Evolutionary conservation across 306 rosid species (phyloP), one percentile per base, ranked within the genome.

Genomic region (Mimosa bimucronata): DNA sequence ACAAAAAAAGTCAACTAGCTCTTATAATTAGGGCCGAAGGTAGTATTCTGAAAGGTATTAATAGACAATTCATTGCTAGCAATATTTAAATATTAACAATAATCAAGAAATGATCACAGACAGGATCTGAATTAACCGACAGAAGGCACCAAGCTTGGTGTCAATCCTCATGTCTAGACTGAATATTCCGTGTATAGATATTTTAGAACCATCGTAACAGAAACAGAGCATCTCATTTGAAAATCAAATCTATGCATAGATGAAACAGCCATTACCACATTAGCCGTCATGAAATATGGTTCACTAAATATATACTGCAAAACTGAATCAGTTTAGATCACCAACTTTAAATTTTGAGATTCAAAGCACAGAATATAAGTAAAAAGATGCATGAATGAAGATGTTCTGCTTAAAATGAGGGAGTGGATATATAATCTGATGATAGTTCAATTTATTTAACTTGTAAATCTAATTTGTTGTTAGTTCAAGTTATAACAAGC

Each of bases 101-200:
- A 31, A 66, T 66, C 70, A 77, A 71, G 77, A 77, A 28, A 78
- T 26, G 60, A 45, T 45, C 75, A 71, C 16, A 71, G 57, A 71
- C 60, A 71, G 57, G 60, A 45, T 44, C 57, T 25, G 64, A 46
- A 18, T 25, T 8, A 25, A 13, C 57, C 12, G 70, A 46, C 53
- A 42, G 13, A 42, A 42, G 46, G 11, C 23, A 31, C 76, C 44
- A 57, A 44, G 64, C 16, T 50, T 44, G 42, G 21, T n/a, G 71
- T 48, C 45, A 30, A 29, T 55, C 71, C 76, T 74, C 66, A 19
- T 37, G 48, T 71, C 71, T 44, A 34, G n/a, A 40, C 64, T 30
- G 13, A 31, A 45, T 9, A 71, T 31, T 71, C 65, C 28, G 73
- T 15, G 37, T 34, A 55, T 31, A 65, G 70, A 66, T 53, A 8